Base-by-base conservation (phyloP, 31 red algal species). In the Endocladia muricata region DNA sequence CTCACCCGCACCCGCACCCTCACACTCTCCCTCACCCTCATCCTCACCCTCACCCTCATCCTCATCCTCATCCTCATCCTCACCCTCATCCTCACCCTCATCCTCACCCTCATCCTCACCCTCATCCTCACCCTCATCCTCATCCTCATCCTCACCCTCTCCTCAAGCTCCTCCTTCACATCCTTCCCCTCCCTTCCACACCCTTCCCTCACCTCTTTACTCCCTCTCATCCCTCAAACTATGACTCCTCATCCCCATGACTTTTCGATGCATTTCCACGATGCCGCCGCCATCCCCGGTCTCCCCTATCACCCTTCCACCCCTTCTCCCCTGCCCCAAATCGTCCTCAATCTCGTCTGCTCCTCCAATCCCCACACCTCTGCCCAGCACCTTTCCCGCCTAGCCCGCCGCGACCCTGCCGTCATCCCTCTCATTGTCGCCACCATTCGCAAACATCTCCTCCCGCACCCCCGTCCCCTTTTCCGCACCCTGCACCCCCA, bases 231-330 rank as follows among this genome's bases (percentile, higher is more conserved):
- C n/a, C n/a, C n/a, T n/a, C n/a, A n/a, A 21, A 9, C 68, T 32
- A 69, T 54, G 49, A 61, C 43, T 31, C 37, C 36, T 3, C 62
- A 17, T 32, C 42, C 41, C 0, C 81, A 79, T 25, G 83, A 79
- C 81, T 54, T 69, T n/a, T 85, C 81, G 70, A 85, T 85, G 81
- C 43, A 56, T 21, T 49, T 65, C 28, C 37, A 85, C 60, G 81
- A 85, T 29, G 62, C 56, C 3, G 31, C 52, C 74, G 66, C 74
- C 21, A 88, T 88, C n/a, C 73, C 74, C n/a, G 35, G 23, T 41
- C 43, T 60, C 61, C 65, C 78, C 5, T 42, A 35, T 28, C 63
- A 25, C 51, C 60, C 74, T 4, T 37, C 64, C 21, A 78, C 74
- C 21, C 70, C 61, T 9, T 34, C 74, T 22, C 52, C 70, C 35